Base-by-base conservation (phyloP, 1,284 basidiomycete species). In the Grifola frondosa region DNA sequence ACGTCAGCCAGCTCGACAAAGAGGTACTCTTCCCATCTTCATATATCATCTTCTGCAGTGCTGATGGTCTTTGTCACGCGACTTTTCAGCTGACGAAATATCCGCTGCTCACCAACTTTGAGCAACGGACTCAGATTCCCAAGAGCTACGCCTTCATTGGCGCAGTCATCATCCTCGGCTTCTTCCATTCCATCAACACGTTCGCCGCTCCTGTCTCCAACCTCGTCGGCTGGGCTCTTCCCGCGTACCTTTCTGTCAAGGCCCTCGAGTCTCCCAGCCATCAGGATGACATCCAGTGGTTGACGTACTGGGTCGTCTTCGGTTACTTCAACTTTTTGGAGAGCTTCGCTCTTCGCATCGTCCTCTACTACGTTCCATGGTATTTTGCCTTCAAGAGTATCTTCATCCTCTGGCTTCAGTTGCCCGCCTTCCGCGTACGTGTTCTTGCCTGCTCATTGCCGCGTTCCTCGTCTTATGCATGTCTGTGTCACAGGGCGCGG, bases 111-210 rank as follows among this genome's bases (percentile, higher is more conserved):
- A 82, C 78, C 71, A 76, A 80, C 60, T 66, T 97, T 57, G 95
- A 99, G 76, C 78, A 88, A 66, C 87, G 86, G 67, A 95, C 92
- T 6, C 87, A 91, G 61, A 73, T 98, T 32, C 95, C 96, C 58
- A 98, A 98, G 81, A 81, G 91, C 15, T 95, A 96, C 69, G 78
- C 85, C 52, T 91, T 90, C 58, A 70, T 97, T 57, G 91, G 88
- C 48, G 76, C 78, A 52, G 73, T 85, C 50, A 58, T 74, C 43
- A 66, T 94, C 63, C 64, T 88, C 59, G 67, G 74, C 44, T 60
- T 86, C 60, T 76, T 91, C 59, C 86, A 91, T 70, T 78, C 83
- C 60, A 74, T 92, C 77, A 93, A 92, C 71, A 72, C 87, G 37
- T 78, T 89, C 54, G 90, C 90, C 39, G 77, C 81, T 4, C 85